Base-by-base conservation (phyloP, 441 rosid genomes). In the Aleurites moluccanus region DNA sequence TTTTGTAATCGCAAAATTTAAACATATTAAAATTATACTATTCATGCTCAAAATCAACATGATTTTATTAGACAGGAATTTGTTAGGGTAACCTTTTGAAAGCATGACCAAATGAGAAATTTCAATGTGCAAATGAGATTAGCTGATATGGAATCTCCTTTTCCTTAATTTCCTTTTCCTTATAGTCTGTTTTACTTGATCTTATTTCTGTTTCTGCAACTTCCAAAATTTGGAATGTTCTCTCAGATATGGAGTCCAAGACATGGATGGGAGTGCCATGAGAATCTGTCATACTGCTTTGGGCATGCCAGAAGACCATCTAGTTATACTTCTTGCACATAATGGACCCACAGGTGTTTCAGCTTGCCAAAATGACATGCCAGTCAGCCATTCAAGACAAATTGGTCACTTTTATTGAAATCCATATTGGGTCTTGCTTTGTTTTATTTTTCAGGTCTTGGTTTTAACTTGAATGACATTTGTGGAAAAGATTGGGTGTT, bases 391-490 rank as follows among this genome's bases (percentile, higher is more conserved):
- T 60, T 73, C 61, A 44, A 16, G 67, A 60, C 25, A 61, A 50
- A 69, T 69, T 73, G 47, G 59, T 65, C 52, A 47, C 42, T 23
- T 57, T 67, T 28, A 50, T 72, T 45, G 8, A 74, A 70, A 64
- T 18, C 57, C 53, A 65, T 69, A 59, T 60, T 56, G 52, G 20
- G n/a, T 20, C 10, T 23, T 65, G 30, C 55, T 53, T 63, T 73
- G n/a, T n/a, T n/a, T n/a, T n/a, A n/a, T n/a, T 72, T 73, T 82
- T 67, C 86, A 94, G 99, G 96, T 50, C 97, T 92, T 74, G 98
- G 97, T 72, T 87, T 93, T 73, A 87, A 81, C 72, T 66, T 81
- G 75, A 86, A 85, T 77, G 92, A 91, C 81, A 92, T 94, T 8
- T 92, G 99, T 75, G 97, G 97, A 80, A 88, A 70, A 86, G 97